Base-by-base conservation (phyloP, 1,284 basidiomycete genomes). In the Cryptococcus sp. region DNA sequence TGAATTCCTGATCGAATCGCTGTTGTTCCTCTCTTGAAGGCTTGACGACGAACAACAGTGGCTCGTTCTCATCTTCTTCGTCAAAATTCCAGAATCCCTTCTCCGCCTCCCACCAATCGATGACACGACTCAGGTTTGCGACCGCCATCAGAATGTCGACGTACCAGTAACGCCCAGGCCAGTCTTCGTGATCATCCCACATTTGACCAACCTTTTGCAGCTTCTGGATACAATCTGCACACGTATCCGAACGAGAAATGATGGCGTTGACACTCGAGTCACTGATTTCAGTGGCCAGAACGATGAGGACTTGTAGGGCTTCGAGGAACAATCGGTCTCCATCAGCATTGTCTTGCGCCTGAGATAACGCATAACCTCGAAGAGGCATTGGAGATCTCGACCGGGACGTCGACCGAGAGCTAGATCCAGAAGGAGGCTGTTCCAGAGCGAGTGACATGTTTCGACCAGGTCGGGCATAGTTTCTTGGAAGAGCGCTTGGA, bases 41-140 rank as follows among this genome's bases (percentile, higher is more conserved):
- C 71, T 93, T 93, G 72, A 91, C 87, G 56, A 96, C 89, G 71
- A 95, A 95, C 61, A 87, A 85, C 54, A 95, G 81, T 1, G 90
- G 89, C 65, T 96, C 93, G 58, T 83, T 79, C 49, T 78, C 79
- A 54, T 93, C 78, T 52, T 93, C 91, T 59, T 95, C 93, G 73
- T 94, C 90, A 72, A 98, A 98, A 72, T 97, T 97, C 96, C 96
- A 99, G 78, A 99, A 99, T 63, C 94, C 92, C 73, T 95, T 95
- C 80, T 99, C 96, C n/a, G 95, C 95, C 76, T 97, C 93, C 95
- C 95, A 99, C 96, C 96, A 99, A 73, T 99, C 96, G 58, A 98
- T 87, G 26, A 99, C 95, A 56, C 96, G 89, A 75, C 89, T 91
- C 59, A 99, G 86, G 67, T 89, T 91, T 44, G 96, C 96, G 50